Conservation (phyloP, 1,284 basidiomycete species). For the Moesziomyces aphidis region DNA sequence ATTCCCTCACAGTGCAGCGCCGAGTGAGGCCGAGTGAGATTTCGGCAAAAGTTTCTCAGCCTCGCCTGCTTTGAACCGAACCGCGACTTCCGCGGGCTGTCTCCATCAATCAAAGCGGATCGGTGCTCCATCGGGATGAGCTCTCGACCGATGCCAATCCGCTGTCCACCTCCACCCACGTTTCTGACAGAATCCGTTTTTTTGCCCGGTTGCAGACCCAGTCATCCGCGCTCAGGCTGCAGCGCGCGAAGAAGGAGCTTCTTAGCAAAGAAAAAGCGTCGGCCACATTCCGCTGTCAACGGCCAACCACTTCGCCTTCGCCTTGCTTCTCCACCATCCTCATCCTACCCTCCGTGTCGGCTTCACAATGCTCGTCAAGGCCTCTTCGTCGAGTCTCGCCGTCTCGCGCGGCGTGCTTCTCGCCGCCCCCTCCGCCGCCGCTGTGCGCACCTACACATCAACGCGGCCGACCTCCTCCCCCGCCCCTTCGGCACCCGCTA, state of each 20-base stretch:
- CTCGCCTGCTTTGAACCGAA: slow-evolving; percentile 5
- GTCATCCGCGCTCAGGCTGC: too few species aligned
- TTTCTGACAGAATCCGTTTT: slow-evolving; percentile 7
- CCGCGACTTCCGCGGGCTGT: slow-evolving; percentile 21
- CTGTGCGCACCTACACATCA: slow-evolving; percentile 18
- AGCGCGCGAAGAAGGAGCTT: slow-evolving; percentile 7
- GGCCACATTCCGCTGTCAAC: neutral
- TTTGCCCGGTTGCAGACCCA: too few species aligned
- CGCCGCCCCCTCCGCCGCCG: slow-evolving; percentile 7
- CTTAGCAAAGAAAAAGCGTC: slow-evolving; percentile 24
- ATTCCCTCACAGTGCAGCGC: slow-evolving; percentile 1
- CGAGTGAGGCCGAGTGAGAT: neutral
- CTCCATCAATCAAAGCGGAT: neutral
- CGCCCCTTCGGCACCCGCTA: neutral
- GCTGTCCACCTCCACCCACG: slow-evolving; percentile 30
- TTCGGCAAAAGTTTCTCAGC: slow-evolving; percentile 26
- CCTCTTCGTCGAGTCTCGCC: slow-evolving; percentile 23
- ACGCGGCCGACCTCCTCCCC: slow-evolving; percentile 4
- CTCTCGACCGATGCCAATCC: neutral
- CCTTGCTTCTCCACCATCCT: neutral
- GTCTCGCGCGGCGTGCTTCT: slow-evolving; percentile 19
- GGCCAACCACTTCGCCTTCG: too few species aligned
- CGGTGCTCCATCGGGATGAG: neutral
- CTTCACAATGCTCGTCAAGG: slow-evolving; percentile 25
- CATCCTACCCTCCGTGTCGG: too few species aligned